Evolutionary conservation across 2,329 filamentous ascomycete species (phyloP), one percentile per base, ranked within the genome.

Genomic region (Colletotrichum lini): DNA sequence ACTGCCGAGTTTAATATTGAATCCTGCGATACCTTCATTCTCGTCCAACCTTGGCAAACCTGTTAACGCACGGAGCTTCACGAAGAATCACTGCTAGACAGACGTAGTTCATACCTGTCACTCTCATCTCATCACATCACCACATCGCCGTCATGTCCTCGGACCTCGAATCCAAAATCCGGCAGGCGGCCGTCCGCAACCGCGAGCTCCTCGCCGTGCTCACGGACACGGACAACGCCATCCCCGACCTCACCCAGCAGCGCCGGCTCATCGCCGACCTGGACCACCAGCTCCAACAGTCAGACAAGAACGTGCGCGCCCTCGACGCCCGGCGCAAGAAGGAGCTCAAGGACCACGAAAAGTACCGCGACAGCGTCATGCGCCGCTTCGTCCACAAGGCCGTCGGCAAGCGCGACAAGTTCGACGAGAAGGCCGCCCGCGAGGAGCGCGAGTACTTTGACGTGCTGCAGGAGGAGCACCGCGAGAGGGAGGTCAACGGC

Each of bases 381-480:
- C 83, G 82, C 65, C 85, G 87, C 49, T 86, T 88, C 74, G 80
- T 84, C 49, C 87, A 87, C 81, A 86, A 84, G 70, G 80, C 87
- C 12, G 80, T 83, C 5, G 85, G 88, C 38, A 84, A 84, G 72
- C 82, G 82, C 52, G 84, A 83, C n/a, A 84, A 84, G 61, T 88
- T 87, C 73, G 79, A 81, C 18, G 82, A 82, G n/a, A 83, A 82
- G 60, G 85, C 86, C 16, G 82, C 83, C 59, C 87, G 86, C 72
- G 88, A 89, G 77, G 87, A 90, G 76, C 78, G 80, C 53, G 87
- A 89, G 72, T 90, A 89, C 76, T 82, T 88, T 35, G 84, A 87
- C 56, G 87, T 84, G 0, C 81, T 88, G 57, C 84, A 88, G 70
- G 78, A 84, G 40, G 81, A 86, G 68, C 82, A 86, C 30, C 80